phyloP scores from a whole-genome alignment of 1,139 yeast genomes.

The Nakaseomyces nivariensis region DNA sequence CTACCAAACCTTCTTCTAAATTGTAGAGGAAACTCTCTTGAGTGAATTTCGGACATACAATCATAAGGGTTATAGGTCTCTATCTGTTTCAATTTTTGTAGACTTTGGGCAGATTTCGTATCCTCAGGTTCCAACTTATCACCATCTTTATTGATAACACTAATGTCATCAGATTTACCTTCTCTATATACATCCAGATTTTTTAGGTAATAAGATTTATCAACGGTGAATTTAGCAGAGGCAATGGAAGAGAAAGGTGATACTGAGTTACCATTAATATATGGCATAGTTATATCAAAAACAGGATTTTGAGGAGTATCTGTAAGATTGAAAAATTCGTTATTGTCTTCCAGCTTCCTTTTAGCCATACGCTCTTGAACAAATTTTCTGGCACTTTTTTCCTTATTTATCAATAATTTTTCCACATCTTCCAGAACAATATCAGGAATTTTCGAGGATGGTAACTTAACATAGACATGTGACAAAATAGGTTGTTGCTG shows the following conservation, averaged over 20 bases:
- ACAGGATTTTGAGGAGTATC: constrained; percentile 90
- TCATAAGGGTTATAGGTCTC: constrained; percentile 27
- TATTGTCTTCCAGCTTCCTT: constrained; percentile 59
- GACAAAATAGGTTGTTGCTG: constrained; percentile 24
- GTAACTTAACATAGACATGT: constrained; percentile 78
- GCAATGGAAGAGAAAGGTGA: constrained; percentile 74
- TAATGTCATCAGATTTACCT: constrained; percentile 18
- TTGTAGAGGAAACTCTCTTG: constrained; percentile 48
- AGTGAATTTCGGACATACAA: constrained; percentile 24
- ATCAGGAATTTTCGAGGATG: constrained; percentile 89
- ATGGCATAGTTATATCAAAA: constrained; percentile 55
- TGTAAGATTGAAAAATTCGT: constrained; percentile 70
- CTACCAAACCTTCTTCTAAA: constrained; percentile 72
- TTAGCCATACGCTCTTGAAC: constrained; percentile 74
- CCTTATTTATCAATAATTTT: constrained; percentile 62
- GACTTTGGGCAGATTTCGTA: constrained; percentile 8
- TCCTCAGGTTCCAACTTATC: constrained; percentile 11
- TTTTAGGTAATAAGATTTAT: constrained; percentile 43
- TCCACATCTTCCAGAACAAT: constrained; percentile 81
- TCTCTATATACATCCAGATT: constrained; percentile 19
- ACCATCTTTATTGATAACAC: constrained; percentile 22
- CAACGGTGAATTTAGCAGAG: constrained; percentile 61
- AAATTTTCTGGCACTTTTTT: constrained; percentile 66
- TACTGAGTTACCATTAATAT: constrained; percentile 37
- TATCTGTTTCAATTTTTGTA: constrained; percentile 18